Evolutionary conservation across 805 yeast species (phyloP), one percentile per base, ranked within the genome.

Genomic region (Pichia manshurica): DNA sequence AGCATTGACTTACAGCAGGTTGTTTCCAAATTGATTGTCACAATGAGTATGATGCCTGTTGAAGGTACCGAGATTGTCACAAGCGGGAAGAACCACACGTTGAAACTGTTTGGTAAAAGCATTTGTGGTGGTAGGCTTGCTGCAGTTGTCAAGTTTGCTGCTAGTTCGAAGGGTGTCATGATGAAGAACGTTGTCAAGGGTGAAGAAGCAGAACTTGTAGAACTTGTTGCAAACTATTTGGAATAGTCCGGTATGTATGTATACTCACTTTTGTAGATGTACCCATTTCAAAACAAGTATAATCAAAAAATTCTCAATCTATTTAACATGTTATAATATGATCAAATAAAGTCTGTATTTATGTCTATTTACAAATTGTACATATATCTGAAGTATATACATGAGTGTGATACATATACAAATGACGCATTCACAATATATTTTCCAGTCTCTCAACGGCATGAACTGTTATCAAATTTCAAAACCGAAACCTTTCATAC

Each of bases 401-500:
- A 25, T 10, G 29, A 25, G n/a, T n/a, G n/a, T n/a, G n/a, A n/a
- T n/a, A n/a, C n/a, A n/a, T n/a, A n/a, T n/a, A n/a, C n/a, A n/a
- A n/a, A n/a, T n/a, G n/a, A n/a, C n/a, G 22, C 39, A 36, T n/a
- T n/a, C n/a, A n/a, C n/a, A n/a, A n/a, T n/a, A n/a, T n/a, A n/a
- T n/a, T n/a, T n/a, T n/a, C n/a, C 13, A 17, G 17, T 33, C n/a
- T n/a, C n/a, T n/a, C n/a, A n/a, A n/a, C n/a, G n/a, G n/a, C n/a
- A n/a, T n/a, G n/a, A n/a, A n/a, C n/a, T n/a, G n/a, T n/a, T n/a
- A n/a, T 41, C 71, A 56, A 42, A 72, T 64, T 39, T 74, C 77
- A 66, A 91, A 91, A 0, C 99, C 99, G 64, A 69, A 91, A 17
- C 95, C 88, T 61, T 82, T 82, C 99, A 91, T 91, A 69, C 99